Evolutionary conservation across 2,329 filamentous ascomycete genomes (phyloP), one percentile per base, ranked within the genome.

Genomic region (Beauveria caledonica): DNA sequence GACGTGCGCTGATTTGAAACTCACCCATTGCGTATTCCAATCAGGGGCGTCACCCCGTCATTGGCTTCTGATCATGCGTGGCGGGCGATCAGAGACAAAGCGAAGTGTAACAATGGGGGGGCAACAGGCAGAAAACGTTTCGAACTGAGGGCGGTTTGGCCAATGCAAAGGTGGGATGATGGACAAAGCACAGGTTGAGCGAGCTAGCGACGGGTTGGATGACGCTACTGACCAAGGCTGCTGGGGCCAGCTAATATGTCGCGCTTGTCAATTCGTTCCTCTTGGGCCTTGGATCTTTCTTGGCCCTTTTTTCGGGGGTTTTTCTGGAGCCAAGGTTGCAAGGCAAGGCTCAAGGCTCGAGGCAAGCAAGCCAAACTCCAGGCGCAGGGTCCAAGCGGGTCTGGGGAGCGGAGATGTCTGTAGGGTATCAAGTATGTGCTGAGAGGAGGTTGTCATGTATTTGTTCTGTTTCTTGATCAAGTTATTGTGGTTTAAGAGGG

Each of bases 21-120:
- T 60, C 58, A 60, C 58, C 49, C 58, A 60, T 60, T 53, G 39
- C 39, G 50, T 53, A 48, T 60, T 53, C 29, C 49, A 48, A 60
- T 53, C 58, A 60, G 58, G 58, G 58, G 58, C 29, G 27, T 44
- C 19, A 60, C 58, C 58, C 58, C 49, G 49, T 60, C 58, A 60
- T 60, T 54, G 40, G 50, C 45, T 21, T 53, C 50, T 29, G 25
- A 25, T 60, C 58, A 60, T 60, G 58, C 58, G 58, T 40, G 58
- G 58, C 58, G 40, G 50, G 49, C 58, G 58, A 40, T 53, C 49
- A 53, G 49, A 36, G 42, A 46, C 49, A 25, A 21, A 23, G 19
- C 19, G 40, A 39, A 10, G 39, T n/a, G 49, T 48, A 50, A 36
- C 33, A 36, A 45, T 53, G 46, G 48, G 25, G 29, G 39, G 42